Evolutionary conservation across 2,329 filamentous ascomycete species (phyloP), one percentile per base, ranked within the genome.

Genomic region (Talaromyces sp.): DNA sequence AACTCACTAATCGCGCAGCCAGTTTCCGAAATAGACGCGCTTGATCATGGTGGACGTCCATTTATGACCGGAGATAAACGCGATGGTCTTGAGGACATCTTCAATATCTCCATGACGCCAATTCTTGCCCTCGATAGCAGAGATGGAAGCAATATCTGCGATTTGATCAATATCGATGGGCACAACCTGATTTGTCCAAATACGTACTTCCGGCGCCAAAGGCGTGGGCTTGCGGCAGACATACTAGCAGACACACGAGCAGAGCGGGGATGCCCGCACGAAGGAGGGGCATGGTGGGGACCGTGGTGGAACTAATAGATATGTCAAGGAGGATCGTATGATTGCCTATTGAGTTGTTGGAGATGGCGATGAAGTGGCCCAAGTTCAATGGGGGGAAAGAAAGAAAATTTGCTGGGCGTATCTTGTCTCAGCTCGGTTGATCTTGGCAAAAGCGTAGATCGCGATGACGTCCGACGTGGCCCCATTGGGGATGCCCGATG

Each of bases 11-110:
- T 93, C 90, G 55, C 90, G 83, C 36, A 93, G 77, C 89, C 90
- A 94, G 73, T 94, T 94, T 36, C 90, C 89, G 76, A 93, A 93
- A 74, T 91, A 93, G 27, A 87, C 86, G 50, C 89, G 82, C 74
- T 88, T 88, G 48, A 93, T 81, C 75, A 89, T 84, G 79, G 89
- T 86, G 13, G 85, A 85, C 1, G 88, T 89, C 90, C 90, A 94
- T 77, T 93, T 93, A 69, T 91, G 90, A 52, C 89, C 89, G 58
- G 87, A 82, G 52, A 93, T 80, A 65, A 90, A 92, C 27, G 87
- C 84, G 60, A 93, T 75, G 5, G 85, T 89, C 72, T 89, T 88
- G 64, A 94, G 84, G 75, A 90, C 86, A 71, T 93, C 90, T 76
- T 91, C 88, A 57, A 91, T 91, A 69, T 91, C 88, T 36, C 78